Evolutionary conservation across 2,329 filamentous ascomycete genomes (phyloP), one percentile per base, ranked within the genome.

Genomic region (Trichoderma koningii): DNA sequence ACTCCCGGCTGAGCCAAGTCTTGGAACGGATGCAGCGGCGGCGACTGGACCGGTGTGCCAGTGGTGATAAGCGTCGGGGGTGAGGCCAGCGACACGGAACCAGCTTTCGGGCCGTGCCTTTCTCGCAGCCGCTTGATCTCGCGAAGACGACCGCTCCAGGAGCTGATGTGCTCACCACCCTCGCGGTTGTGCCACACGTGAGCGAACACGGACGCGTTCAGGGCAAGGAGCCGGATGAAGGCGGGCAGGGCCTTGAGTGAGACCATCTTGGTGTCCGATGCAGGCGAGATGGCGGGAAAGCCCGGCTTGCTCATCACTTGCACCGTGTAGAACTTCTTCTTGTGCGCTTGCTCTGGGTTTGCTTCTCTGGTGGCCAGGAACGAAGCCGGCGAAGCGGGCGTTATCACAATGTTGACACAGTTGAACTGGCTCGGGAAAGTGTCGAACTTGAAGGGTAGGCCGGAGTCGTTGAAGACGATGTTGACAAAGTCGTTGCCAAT

Each of bases 401-500:
- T 92, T 73, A 99, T 94, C 71, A 98, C 90, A 71, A 99, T 98
- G 75, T 97, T 93, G 74, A 99, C 93, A 73, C 91, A 97, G 74
- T 97, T 98, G 82, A 99, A 97, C 65, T 94, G 90, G 0, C 93
- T 96, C 0, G 92, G 92, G 71, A 99, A 96, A 0, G 92, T 97
- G 74, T 97, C 87, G 74, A 97, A 96, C 62, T 86, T 85, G 79
- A 97, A 98, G 0, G 91, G 89, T 55, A 89, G 77, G n/a, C 95
- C 94, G 2, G 93, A 97, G 72, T 96, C 92, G 75, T 99, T 99
- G 83, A 96, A 99, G 65, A 99, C 89, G 70, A 99, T 96, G 74
- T 97, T 98, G 74, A 99, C 95, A 75, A 92, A 96, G 76, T 98
- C 95, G 73, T 99, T 99, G 65, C 95, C 95, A 67, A 98, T 95